Conservation (phyloP, 306 rosid species). For the Quercus robur region DNA sequence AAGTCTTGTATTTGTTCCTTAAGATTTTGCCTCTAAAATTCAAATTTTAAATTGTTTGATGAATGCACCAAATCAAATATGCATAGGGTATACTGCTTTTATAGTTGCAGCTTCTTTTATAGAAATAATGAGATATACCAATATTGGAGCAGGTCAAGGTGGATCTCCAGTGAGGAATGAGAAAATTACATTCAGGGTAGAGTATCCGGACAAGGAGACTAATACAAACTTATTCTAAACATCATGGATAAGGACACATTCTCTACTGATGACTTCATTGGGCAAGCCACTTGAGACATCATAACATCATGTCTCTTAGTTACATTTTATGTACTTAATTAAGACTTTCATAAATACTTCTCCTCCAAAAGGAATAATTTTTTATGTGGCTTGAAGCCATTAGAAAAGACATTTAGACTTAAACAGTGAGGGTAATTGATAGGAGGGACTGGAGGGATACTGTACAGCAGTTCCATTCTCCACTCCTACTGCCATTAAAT, state of each 20-base stretch:
- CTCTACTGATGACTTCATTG: constrained; percentile 66
- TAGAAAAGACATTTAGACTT: too few relatives aligned
- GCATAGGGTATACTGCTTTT: not conserved
- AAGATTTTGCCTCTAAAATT: not conserved
- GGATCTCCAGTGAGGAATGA: constrained; percentile 6
- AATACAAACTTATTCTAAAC: too few relatives aligned
- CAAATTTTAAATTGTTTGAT: too few relatives aligned
- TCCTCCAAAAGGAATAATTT: not conserved
- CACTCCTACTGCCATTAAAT: too few relatives aligned
- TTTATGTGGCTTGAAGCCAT: not conserved
- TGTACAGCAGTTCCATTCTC: too few relatives aligned
- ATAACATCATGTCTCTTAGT: not conserved
- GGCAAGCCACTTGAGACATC: constrained; percentile 58
- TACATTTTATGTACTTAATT: not conserved
- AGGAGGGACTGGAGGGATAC: too few relatives aligned
- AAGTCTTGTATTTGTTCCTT: too few relatives aligned
- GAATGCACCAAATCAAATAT: too few relatives aligned
- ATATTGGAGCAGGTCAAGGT: constrained; percentile 60
- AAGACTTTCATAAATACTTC: not conserved
- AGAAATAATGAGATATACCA: not conserved
- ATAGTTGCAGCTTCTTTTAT: not conserved
- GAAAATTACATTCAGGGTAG: too few relatives aligned
- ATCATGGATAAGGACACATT: not conserved
- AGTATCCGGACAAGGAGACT: too few relatives aligned
- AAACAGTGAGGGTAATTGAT: too few relatives aligned